Percentiles rank a stretch among this genome's conserved stretches.
Evolutionary conservation across 2,329 filamentous ascomycete genomes (phyloP).

Genomic region (Basipetospora chlamydospora): DNA sequence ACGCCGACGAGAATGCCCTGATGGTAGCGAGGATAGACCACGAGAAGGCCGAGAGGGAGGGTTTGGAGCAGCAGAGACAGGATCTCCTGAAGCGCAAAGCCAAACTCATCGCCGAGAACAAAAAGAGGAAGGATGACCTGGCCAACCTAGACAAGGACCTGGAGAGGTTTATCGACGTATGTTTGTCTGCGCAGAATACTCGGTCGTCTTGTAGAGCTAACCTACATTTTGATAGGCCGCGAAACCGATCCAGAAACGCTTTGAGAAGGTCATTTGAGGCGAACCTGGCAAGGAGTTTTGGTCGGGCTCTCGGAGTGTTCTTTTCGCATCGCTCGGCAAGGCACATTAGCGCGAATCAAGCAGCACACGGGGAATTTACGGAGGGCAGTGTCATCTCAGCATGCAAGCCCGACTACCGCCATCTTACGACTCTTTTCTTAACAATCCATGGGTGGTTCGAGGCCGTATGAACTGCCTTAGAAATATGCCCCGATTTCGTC

Average conservation of each 20-base stretch:
- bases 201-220: constrained; percentile 11
- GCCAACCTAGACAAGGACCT: constrained; percentile 82
- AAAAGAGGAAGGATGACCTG: constrained; percentile 84
- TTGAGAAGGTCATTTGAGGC: constrained; percentile 53
- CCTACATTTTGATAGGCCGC: constrained; percentile 43
- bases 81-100: constrained; percentile 54
- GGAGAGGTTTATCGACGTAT: constrained; percentile 82
- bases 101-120: constrained; percentile 57
- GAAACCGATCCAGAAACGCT: constrained; percentile 74
- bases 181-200: no score
- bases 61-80: constrained; percentile 71
- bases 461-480: no score
- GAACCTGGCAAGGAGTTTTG: no score
- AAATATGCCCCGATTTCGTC: no score
- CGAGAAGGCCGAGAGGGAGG: constrained; percentile 71
- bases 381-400: no score
- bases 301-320: no score
- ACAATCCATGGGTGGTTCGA: no score
- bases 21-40: constrained; percentile 88
- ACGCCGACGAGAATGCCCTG: constrained; percentile 60
- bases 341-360: no score
- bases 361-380: no score
- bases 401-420: no score
- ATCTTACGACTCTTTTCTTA: no score
- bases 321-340: no score